Evolutionary conservation across 805 yeast species (phyloP), one percentile per base, ranked within the genome.

Genomic region (Wickerhamiella spandovensis): DNA sequence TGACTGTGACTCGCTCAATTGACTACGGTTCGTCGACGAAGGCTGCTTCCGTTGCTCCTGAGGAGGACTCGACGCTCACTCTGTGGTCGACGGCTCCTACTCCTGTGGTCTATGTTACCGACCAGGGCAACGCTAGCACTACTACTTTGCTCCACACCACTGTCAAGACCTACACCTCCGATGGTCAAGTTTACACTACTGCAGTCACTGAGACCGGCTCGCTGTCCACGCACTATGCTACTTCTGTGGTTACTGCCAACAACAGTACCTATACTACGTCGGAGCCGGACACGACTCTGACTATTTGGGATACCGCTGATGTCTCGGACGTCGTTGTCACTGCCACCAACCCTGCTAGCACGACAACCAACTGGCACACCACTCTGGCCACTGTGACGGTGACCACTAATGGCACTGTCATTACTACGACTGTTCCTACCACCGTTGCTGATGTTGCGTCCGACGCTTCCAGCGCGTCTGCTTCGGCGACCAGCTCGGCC

Each of bases 101-200:
- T 5, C 53, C 53, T 21, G 47, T 46, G 15, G 25, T 20, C 23
- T 48, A 17, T 5, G 47, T 43, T 17, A 47, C 56, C 5, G 51
- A 21, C 12, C 23, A 45, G 5, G 50, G 25, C 43, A 39, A 15
- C 38, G 49, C 59, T 17, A 30, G 49, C n/a, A 54, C 57, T 5
- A 28, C 15, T 5, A 35, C 42, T 24, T 22, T 25, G 9, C 44
- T 28, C 13, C 44, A 24, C 13, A 55, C 58, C 3, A 32, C 49
- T 38, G 53, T 53, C 7, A 21, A 43, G 22, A 55, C 58, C n/a
- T 51, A 42, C 48, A 53, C 56, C 12, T 55, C 58, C 18, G 39
- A 45, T 44, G 51, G 54, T 15, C 46, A 45, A 24, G 47, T 48
- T n/a, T 54, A 45, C 50, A 49, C 53, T 8, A 50, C 53, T 8